Conservation (phyloP, 306 rosid genomes). For the Fagus sylvatica region DNA sequence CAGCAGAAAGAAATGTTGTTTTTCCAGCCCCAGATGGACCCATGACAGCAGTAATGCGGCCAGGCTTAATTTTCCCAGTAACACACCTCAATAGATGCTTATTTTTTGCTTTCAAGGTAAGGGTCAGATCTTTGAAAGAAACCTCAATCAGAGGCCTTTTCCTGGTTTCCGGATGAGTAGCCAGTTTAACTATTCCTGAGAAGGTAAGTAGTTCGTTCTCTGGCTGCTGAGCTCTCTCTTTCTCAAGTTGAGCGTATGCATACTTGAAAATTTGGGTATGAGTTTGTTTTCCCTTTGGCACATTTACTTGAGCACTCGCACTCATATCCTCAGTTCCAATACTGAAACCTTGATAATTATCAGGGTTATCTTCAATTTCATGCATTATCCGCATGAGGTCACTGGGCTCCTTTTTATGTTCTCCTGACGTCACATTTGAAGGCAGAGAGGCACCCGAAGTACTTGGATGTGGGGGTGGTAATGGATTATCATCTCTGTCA, state of each 20-base stretch:
- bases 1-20: slow-evolving; percentile 89
- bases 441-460: slow-evolving; percentile 39
- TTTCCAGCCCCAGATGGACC: slow-evolving; percentile 99
- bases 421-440: slow-evolving; percentile 40
- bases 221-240: slow-evolving; percentile 87
- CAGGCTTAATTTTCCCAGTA: slow-evolving; percentile 87
- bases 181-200: slow-evolving; percentile 83
- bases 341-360: slow-evolving; percentile 40
- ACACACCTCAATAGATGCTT: slow-evolving; percentile 79
- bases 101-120: slow-evolving; percentile 78
- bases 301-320: slow-evolving; percentile 17
- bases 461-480: slow-evolving; percentile 30
- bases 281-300: slow-evolving; percentile 63
- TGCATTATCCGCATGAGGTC: slow-evolving; percentile 47
- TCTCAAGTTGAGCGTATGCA: slow-evolving; percentile 92
- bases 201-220: slow-evolving; percentile 72
- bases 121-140: slow-evolving; percentile 78
- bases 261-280: slow-evolving; percentile 74
- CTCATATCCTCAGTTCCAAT: slow-evolving; percentile 37
- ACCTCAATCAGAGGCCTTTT: slow-evolving; percentile 88
- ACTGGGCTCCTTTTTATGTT: slow-evolving; percentile 40
- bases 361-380: slow-evolving; percentile 65
- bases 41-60: slow-evolving; percentile 92
- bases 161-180: slow-evolving; percentile 49
- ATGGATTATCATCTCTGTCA: slow-evolving; percentile 40